Evolutionary conservation across 2,329 filamentous ascomycete species (phyloP).

Genomic region (Colletotrichum truncatum): DNA sequence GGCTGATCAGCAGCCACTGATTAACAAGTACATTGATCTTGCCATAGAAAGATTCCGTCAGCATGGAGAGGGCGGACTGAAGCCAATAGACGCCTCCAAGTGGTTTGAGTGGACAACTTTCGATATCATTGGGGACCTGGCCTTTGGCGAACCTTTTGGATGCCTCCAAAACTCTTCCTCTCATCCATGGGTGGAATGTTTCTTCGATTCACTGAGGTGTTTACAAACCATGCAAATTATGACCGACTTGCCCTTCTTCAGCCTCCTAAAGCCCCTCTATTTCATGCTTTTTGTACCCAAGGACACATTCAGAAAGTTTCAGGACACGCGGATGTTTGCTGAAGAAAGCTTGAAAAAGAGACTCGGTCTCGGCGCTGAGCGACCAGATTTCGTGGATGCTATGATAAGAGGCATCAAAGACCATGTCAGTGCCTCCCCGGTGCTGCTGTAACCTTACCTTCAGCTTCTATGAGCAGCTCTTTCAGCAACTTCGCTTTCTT

Average conservation of each 20-base stretch:
- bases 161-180: constrained; percentile 34
- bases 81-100: not conserved
- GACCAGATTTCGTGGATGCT: constrained; percentile 24
- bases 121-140: constrained; percentile 40
- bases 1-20: constrained; percentile 39
- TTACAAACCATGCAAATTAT: not conserved
- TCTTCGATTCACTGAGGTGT: constrained; percentile 30
- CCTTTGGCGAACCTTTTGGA: constrained; percentile 39
- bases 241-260: not conserved
- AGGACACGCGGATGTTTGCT: not conserved
- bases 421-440: not conserved
- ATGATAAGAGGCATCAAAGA: constrained; percentile 25
- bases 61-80: not conserved
- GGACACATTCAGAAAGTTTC: not conserved
- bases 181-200: constrained; percentile 37
- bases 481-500: no score
- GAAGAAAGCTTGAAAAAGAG: not conserved
- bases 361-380: not conserved
- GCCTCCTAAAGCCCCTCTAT: not conserved
- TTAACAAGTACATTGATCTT: constrained; percentile 37
- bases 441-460: accelerated
- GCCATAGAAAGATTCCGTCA: constrained; percentile 41
- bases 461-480: no score
- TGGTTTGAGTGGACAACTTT: constrained; percentile 37
- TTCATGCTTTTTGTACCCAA: not conserved